These are phyloP conservation scores for Alternaria postmessia DNA, from an alignment of 2,329 filamentous ascomycete species.

Conservation along the genomic window DNA sequence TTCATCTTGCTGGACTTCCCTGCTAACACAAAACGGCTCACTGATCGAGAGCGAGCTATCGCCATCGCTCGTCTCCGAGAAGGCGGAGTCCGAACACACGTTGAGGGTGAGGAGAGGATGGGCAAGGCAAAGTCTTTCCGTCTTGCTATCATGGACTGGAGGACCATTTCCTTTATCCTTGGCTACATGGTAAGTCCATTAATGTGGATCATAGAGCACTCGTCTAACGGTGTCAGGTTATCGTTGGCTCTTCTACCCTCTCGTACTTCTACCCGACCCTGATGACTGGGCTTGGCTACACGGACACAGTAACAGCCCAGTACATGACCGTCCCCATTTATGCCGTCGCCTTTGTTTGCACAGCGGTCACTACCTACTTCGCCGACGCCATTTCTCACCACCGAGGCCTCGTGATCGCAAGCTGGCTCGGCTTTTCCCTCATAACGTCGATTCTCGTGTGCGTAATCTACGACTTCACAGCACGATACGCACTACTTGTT, in stretches of 20 bases:
- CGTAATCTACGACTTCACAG: conserved; percentile 60
- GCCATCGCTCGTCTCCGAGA: conserved; percentile 57
- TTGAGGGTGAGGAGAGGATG: conserved; percentile 41
- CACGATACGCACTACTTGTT: conserved; percentile 63
- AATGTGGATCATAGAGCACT: conserved; percentile 21
- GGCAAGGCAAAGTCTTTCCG: conserved; percentile 51
- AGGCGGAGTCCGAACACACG: conserved; percentile 52
- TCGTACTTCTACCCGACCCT: conserved; percentile 65
- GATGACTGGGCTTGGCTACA: conserved; percentile 62
- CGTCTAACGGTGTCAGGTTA: conserved; percentile 38
- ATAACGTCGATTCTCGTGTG: conserved; percentile 53
- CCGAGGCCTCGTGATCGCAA: conserved; percentile 59
- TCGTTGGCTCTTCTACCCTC: conserved; percentile 60
- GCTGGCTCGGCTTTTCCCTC: conserved; percentile 56
- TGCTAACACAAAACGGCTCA: conserved; percentile 55
- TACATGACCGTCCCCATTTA: conserved; percentile 65
- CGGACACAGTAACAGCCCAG: conserved; percentile 54
- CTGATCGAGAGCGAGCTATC: conserved; percentile 53
- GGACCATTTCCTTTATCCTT: conserved; percentile 59
- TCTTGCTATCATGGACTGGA: conserved; percentile 55
- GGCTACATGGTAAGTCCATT: conserved; percentile 57
- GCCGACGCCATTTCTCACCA: conserved; percentile 57
- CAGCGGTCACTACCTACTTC: conserved; percentile 57
- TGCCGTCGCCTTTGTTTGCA: conserved; percentile 61
- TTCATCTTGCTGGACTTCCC: conserved; percentile 63